These are phyloP conservation scores for Crithidia bombi DNA, from an alignment of 208 protist genomes.

Conservation along the genomic window DNA sequence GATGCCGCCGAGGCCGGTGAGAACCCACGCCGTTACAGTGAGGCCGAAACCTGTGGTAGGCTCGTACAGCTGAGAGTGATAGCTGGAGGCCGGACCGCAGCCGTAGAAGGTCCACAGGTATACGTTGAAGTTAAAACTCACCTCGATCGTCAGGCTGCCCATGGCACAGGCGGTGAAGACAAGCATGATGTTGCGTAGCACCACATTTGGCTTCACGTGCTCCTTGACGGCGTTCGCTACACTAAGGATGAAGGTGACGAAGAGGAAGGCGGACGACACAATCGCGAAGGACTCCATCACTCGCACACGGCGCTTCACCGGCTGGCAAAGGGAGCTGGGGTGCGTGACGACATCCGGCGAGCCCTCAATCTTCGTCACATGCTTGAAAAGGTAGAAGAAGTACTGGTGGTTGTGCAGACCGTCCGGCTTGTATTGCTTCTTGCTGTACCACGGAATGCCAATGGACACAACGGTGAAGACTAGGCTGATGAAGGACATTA, in stretches of 20 bases:
- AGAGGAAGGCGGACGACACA: slow-evolving; percentile 32
- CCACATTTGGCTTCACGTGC: slow-evolving; percentile 23
- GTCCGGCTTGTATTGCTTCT: slow-evolving; percentile 58
- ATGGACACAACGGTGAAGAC: slow-evolving; percentile 63
- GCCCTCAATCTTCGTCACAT: slow-evolving; percentile 35
- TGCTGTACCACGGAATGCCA: slow-evolving; percentile 66
- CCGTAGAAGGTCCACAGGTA: slow-evolving; percentile 66
- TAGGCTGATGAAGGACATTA: slow-evolving; percentile 42
- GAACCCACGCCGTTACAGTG: slow-evolving; percentile 66
- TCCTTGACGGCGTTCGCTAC: slow-evolving; percentile 36
- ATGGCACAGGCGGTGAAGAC: slow-evolving; percentile 44
- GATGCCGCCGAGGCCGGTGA: slow-evolving; percentile 50
- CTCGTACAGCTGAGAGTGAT: slow-evolving; percentile 77
- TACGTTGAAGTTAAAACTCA: slow-evolving; percentile 73
- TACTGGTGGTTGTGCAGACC: slow-evolving; percentile 32
- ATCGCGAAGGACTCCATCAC: slow-evolving; percentile 65
- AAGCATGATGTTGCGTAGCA: slow-evolving; percentile 32
- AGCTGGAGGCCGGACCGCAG: slow-evolving; percentile 56
- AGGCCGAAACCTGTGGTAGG: slow-evolving; percentile 65
- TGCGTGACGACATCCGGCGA: slow-evolving; percentile 28
- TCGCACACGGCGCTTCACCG: slow-evolving; percentile 43
- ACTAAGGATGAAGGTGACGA: slow-evolving; percentile 45
- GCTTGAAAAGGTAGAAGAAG: slow-evolving; percentile 66
- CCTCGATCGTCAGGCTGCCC: slow-evolving; percentile 48
- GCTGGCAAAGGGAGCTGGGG: slow-evolving; percentile 40